Base-by-base conservation (phyloP, 208 protist genomes). In the Porcisia hertigi region DNA sequence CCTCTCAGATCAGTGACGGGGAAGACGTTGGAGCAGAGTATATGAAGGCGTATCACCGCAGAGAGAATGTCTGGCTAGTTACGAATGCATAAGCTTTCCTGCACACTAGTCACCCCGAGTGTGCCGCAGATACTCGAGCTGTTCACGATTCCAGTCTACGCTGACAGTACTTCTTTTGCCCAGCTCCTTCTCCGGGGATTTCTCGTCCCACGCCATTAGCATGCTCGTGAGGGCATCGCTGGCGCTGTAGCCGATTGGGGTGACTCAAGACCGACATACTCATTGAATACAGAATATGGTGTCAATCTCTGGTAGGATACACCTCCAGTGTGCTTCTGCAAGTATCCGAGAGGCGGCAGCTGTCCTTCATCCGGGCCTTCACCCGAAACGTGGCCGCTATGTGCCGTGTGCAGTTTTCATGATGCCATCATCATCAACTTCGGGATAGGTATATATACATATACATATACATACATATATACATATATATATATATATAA, bases 221-320 rank as follows among this genome's bases (percentile, higher is more conserved):
- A 60, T 88, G 39, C 84, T 87, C 76, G 83, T 87, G 0, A 84
- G 85, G 67, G 52, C 66, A 47, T 75, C 77, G 53, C 49, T 88
- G 39, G 53, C 30, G 12, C 75, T 81, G 49, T 69, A 71, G 25
- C 84, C 86, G 16, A 76, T 81, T 3, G 76, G 86, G 65, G 81
- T 86, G 71, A 62, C 66, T 64, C 75, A 43, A 62, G 88, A 87
- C 69, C 88, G 84, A 81, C 30, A 73, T 82, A 75, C 86, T 80
- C 75, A 75, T 91, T 1, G 81, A 81, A 11, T 77, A 71, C 66
- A 81, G 69, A 34, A 60, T 71, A 39, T 86, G 81, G 79, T 63
- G 49, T 20, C 76, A 88, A 57, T 84, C 86, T 3, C 25, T 74
- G 11, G 54, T 88, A 5, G 86, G 86, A 6, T 84, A 75, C 71